Evolutionary conservation across 768 basidiomycete species (phyloP), one percentile per base, ranked within the genome.

Genomic region (Tricholoma terreum): DNA sequence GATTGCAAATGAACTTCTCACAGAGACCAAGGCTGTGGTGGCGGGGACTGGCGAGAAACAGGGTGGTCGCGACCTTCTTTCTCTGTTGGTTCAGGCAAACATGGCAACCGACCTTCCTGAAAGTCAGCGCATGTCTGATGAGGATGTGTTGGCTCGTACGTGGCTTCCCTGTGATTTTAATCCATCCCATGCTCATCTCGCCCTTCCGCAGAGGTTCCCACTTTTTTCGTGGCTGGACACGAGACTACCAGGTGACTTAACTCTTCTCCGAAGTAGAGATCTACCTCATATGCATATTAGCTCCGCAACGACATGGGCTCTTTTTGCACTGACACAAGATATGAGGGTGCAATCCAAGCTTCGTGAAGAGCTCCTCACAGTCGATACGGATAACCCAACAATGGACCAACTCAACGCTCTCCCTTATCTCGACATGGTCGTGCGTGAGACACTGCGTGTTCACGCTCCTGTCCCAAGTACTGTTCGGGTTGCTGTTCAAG

Each of bases 391-490:
- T 10, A 80, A 71, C 1, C 87, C 88, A 1, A 77, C 79, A 4
- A 88, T 90, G 84, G 89, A 91, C 31, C 79, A 85, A 31, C 78
- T 92, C 1, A 80, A 82, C 54, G 73, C 78, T 4, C 74, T 93
- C 3, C 80, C 85, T 0, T 90, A 87, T 62, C 82, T 92, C 19
- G 90, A 90, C 59, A 74, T 74, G 17, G 79, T 87, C 11, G 75
- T 86, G 3, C 78, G 81, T 6, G 87, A 89, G 69, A 81, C 78
- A 0, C 67, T 89, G 54, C 80, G 87, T 0, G 43, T 85, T 0
- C 75, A 87, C 58, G 53, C 84, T 0, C 84, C 85, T 0, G 77
- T 87, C 2, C 69, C 77, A 0, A 61, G 58, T 15, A 78, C 77
- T 0, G 53, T 75, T 9, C 72, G 84, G 8, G 66, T 77, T 2